Conservation (phyloP, 2,329 filamentous ascomycete species). For the Curvularia sp. region DNA sequence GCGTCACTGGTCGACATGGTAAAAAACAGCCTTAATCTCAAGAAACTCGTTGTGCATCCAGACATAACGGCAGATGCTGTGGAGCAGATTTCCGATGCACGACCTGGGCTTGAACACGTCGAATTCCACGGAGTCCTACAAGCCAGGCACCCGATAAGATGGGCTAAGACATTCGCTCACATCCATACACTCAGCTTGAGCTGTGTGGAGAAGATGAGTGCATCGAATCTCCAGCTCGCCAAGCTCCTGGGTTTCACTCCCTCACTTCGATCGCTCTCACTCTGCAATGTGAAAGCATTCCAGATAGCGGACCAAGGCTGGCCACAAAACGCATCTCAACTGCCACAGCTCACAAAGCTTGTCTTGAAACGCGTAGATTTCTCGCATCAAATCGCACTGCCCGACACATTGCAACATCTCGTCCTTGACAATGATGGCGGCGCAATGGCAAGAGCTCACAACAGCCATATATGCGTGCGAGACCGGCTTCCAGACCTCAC, state of each 20-base stretch:
- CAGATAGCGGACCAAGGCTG: neutral
- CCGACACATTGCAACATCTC: constrained; percentile 28
- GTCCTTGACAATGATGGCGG: constrained; percentile 10
- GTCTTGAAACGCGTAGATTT: constrained; percentile 18
- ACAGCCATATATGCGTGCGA: neutral
- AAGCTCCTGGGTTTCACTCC: constrained; percentile 24
- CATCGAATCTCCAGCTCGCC: neutral
- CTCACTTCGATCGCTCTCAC: constrained; percentile 20
- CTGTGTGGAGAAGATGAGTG: neutral
- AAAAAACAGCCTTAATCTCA: constrained; percentile 34
- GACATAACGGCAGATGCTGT: constrained; percentile 38
- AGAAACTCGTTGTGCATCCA: constrained; percentile 35
- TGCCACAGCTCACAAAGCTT: constrained; percentile 22
- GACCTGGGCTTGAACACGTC: constrained; percentile 35
- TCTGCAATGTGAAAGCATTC: constrained; percentile 15
- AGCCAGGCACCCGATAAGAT: constrained; percentile 16
- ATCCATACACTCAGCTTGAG: constrained; percentile 36
- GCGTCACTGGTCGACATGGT: constrained; percentile 44
- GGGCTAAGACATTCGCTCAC: constrained; percentile 36
- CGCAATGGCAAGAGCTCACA: neutral
- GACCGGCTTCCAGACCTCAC: constrained; percentile 18
- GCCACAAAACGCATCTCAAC: neutral
- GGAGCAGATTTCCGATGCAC: constrained; percentile 38
- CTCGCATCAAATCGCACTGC: constrained; percentile 18
- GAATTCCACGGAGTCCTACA: constrained; percentile 25